A percentile compares a stretch with the other conserved stretches of the same genome.
These are phyloP conservation scores for Cladobotryum mycophilum DNA, from an alignment of 2,329 filamentous ascomycete species.

Conservation along the genomic window DNA sequence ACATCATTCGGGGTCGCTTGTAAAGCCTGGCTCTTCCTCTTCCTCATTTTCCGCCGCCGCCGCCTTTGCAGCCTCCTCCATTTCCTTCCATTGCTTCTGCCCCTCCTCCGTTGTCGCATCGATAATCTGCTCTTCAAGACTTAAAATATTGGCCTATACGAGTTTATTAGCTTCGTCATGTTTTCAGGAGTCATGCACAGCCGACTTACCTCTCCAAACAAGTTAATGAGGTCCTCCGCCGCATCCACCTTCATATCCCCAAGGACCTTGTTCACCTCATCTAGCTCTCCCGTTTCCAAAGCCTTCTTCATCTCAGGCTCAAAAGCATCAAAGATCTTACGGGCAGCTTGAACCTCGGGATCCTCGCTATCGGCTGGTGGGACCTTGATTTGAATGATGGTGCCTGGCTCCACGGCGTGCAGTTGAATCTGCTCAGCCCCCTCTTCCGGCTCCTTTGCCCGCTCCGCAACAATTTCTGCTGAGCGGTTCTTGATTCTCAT, in stretches of 20 bases:
- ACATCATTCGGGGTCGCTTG: conserved; percentile 8
- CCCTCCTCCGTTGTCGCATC: conserved; percentile 90
- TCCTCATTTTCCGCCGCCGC: conserved; percentile 23
- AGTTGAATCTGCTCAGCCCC: conserved; percentile 95
- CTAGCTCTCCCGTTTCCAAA: conserved; percentile 79
- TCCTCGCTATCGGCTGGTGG: conserved; percentile 64
- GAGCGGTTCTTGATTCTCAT: conserved; percentile 71
- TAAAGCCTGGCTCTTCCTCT: neutral
- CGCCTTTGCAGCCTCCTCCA: conserved; percentile 53
- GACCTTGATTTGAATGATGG: conserved; percentile 81
- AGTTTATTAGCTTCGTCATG: too few species aligned
- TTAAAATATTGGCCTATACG: conserved; percentile 70
- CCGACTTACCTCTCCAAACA: conserved; percentile 60
- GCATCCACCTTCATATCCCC: conserved; percentile 85
- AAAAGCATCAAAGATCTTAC: conserved; percentile 79
- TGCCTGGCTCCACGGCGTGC: conserved; percentile 89
- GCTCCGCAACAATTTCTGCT: conserved; percentile 58
- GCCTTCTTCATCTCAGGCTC: conserved; percentile 73
- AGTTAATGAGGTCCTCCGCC: conserved; percentile 76
- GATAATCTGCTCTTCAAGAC: conserved; percentile 86
- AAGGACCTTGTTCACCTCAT: conserved; percentile 53
- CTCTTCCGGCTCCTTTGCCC: conserved; percentile 45
- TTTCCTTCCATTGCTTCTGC: conserved; percentile 66
- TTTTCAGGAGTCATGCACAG: too few species aligned
- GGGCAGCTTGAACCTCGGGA: conserved; percentile 54